Evolutionary conservation across 208 protist species (phyloP), one percentile per base, ranked within the genome.

Genomic region (Trypanosomatidae sp.): DNA sequence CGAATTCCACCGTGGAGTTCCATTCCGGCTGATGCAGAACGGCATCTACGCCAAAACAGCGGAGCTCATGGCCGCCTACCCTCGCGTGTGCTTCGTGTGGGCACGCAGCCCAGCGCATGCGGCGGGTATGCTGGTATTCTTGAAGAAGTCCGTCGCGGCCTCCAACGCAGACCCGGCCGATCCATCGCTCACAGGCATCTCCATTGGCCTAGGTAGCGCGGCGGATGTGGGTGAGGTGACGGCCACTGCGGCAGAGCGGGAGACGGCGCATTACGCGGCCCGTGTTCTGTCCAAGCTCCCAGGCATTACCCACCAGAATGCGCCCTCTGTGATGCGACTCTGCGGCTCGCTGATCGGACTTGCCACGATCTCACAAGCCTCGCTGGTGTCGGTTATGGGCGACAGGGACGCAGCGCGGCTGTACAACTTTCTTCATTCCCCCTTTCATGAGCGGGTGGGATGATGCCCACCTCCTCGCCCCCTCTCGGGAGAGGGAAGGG

Each of bases 251-350:
- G 66, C 66, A 49, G 75, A 89, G 69, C 69, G 72, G n/a, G 85
- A 83, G 59, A 69, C 73, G 19, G 78, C 79, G n/a, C 84, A 91
- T 77, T 86, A 91, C 71, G 92, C 92, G 15, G 80, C 81, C 1
- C 88, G 88, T 13, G 87, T 97, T 17, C 79, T 97, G 15, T 87
- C 87, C 7, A 73, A 84, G 33, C 91, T 97, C 62, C 92, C 92
- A 8, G 92, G 92, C 13, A 80, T 97, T n/a, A 88, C 81, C 8
- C 73, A 77, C 0, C 58, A 71, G 39, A 97, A 97, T 43, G 76
- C 79, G 13, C 72, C 73, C 15, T 66, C 53, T 19, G 72, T 97
- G n/a, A 95, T 97, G 92, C 78, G 74, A 62, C 68, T 85, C 30
- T 89, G 85, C 67, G 90, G 92, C 41, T 92, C 89, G 8, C 83